Evolutionary conservation across 805 yeast genomes (phyloP).

Genomic region (Komagataella pseudopastoris): DNA sequence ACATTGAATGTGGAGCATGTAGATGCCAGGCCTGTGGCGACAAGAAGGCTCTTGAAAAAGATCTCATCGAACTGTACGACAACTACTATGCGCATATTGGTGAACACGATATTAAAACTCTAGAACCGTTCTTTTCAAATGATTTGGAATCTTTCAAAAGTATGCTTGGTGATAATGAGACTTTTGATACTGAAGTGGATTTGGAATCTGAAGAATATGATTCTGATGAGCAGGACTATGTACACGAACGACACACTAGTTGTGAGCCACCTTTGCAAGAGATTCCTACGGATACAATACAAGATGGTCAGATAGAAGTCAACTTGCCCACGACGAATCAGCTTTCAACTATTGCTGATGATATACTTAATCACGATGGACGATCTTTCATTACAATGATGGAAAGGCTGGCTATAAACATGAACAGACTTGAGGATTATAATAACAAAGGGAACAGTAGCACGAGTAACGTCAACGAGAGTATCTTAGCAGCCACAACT

Average conservation of each 20-base stretch:
- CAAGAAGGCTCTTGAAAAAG: constrained; percentile 64
- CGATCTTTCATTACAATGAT: constrained; percentile 64
- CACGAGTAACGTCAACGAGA: constrained; percentile 18
- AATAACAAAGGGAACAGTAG: constrained; percentile 31
- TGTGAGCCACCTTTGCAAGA: background rate
- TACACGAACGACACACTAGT: background rate
- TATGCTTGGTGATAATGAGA: constrained; percentile 22
- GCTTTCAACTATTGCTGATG: constrained; percentile 60
- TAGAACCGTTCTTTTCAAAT: background rate
- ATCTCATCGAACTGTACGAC: constrained; percentile 61
- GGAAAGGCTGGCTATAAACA: constrained; percentile 29
- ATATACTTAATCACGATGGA: constrained; percentile 67
- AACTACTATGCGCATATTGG: constrained; percentile 38
- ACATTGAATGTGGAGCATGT: constrained; percentile 45
- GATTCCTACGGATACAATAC: background rate
- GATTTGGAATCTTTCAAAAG: constrained; percentile 5
- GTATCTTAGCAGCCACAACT: background rate
- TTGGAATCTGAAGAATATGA: constrained; percentile 1
- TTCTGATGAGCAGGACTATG: constrained; percentile 1
- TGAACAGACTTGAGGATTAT: background rate
- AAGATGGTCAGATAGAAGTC: background rate
- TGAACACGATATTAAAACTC: constrained; percentile 10
- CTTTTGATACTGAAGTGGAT: constrained; percentile 12
- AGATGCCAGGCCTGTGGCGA: constrained; percentile 71
- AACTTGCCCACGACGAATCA: constrained; percentile 7